These are phyloP conservation scores for Stachybotrys echinatus DNA, from an alignment of 2,329 filamentous ascomycete species.

Conservation along the genomic window DNA sequence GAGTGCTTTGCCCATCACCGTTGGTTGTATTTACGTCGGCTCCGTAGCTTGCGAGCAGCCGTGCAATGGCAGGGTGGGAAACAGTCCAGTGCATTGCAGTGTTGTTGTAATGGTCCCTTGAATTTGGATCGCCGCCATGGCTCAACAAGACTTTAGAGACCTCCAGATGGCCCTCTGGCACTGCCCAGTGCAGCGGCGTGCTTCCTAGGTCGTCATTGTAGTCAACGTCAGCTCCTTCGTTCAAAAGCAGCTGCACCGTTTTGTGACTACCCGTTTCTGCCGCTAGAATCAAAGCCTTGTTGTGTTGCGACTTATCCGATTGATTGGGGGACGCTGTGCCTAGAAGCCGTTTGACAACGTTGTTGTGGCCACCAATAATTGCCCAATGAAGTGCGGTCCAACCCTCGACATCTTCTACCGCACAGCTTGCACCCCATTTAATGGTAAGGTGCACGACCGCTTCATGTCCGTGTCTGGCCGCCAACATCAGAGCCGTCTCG, in stretches of 20 bases:
- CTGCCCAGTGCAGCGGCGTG: slow-evolving; percentile 9
- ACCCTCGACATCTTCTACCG: slow-evolving; percentile 8
- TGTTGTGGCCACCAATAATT: slow-evolving; percentile 7
- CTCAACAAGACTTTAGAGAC: background rate
- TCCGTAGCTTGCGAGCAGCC: slow-evolving; percentile 4
- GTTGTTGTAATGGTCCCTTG: slow-evolving; percentile 7
- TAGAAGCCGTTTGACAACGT: slow-evolving; percentile 3
- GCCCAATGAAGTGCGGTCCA: slow-evolving; percentile 10
- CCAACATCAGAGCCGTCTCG: slow-evolving; percentile 6
- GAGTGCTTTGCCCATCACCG: slow-evolving; percentile 4
- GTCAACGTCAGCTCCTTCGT: slow-evolving; percentile 3
- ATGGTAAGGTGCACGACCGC: slow-evolving; percentile 1
- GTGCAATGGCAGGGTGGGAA: slow-evolving; percentile 3
- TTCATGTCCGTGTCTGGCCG: slow-evolving; percentile 7
- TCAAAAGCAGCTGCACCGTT: slow-evolving; percentile 6
- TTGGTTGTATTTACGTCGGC: slow-evolving; percentile 5
- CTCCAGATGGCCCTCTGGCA: slow-evolving; percentile 5
- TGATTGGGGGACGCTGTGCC: background rate
- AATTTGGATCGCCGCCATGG: slow-evolving; percentile 3
- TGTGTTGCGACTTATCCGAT: slow-evolving; percentile 3
- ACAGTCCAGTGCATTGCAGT: slow-evolving; percentile 9
- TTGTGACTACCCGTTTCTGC: slow-evolving; percentile 6
- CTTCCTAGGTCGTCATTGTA: slow-evolving; percentile 7
- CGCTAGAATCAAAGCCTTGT: slow-evolving; percentile 8
- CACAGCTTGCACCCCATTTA: background rate